Evolutionary conservation across 257 asterid genomes (phyloP), one percentile per base, ranked within the genome.

Genomic region (Ligustrum vulgare): DNA sequence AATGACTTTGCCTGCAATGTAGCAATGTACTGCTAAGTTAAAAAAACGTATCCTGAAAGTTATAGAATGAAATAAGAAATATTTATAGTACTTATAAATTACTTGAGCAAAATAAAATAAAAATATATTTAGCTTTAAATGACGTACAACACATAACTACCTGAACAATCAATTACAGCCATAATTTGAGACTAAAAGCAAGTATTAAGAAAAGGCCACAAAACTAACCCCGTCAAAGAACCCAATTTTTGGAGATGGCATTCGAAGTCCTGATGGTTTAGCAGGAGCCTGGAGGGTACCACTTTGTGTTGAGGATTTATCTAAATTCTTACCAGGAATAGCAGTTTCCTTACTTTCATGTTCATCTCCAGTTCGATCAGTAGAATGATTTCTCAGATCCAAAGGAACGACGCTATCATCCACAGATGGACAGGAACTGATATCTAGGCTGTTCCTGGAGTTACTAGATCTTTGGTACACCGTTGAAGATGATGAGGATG

Each of bases 161-260:
- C 51, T 18, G 68, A 45, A 31, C 47, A 63, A 49, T 69, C 45
- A 56, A 60, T 10, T 20, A 54, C 60, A 49, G 7, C 15, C 49
- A 64, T 69, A 77, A 13, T 37, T 65, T 47, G 63, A 72, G 2
- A 15, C 31, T 60, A 70, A 72, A 70, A 39, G 37, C 75, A 77
- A 77, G 23, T 49, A 16, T 49, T 9, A 1, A 35, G 34, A 86
- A 22, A 71, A 60, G 67, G 31, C 70, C 72, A 28, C 8, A 56
- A 72, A 81, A 88, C 95, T 83, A 69, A 94, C 99, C 98, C 97
- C 98, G 41, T 94, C 99, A 80, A 94, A 94, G 85, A 79, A 91
- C 60, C 99, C 99, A 79, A 94, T 89, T 81, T 90, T 91, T 23
- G 96, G 98, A 62, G 97, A 89, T 64, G 99, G 98, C 98, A 91